Evolutionary conservation across 1,139 yeast species (phyloP), one percentile per base, ranked within the genome.

Genomic region (Blastobotrys arbuscula): DNA sequence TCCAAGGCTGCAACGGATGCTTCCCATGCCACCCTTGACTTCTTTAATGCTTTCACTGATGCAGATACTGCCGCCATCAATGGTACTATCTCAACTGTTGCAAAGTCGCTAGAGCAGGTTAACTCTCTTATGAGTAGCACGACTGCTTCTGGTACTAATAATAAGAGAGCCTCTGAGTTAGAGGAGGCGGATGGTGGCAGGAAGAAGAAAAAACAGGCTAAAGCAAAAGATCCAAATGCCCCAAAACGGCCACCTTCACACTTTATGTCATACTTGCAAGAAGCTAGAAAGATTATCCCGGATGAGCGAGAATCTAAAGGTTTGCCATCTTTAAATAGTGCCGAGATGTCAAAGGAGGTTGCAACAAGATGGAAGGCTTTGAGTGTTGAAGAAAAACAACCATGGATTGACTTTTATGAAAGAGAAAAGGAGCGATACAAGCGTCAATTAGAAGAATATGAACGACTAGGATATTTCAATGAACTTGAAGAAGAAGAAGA

Each of bases 1-100:
- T 81, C 94, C 47, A 84, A 82, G 62, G 86, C 90, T 19, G 90
- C 95, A 41, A 79, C 77, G 55, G 89, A 84, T 50, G 86, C 92
- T 43, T 87, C 94, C 38, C 71, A 80, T 40, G 89, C 92, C 31
- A 79, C 90, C 34, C 78, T 85, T 53, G 82, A 81, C 61, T 84
- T 84, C 67, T 84, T 82, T 73, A 81, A 81, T 60, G 72, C 59
- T 18, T 35, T 55, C 12, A 26, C 45, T 23, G 63, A 59, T n/a
- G 56, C 59, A 42, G 65, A 65, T 19, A 41, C 48, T 5, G 19
- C 45, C 9, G 42, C 47, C n/a, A 37, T 39, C 4, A 36, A 18
- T 21, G 36, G 30, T 21, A 31, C 39, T n/a, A 61, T 62, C 42
- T 65, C 65, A 21, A 55, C 57, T 43, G 62, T 59, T 16, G 49